These are phyloP conservation scores for Paramyrothecium sp. DNA, from an alignment of 2,329 filamentous ascomycete species.

Conservation along the genomic window DNA sequence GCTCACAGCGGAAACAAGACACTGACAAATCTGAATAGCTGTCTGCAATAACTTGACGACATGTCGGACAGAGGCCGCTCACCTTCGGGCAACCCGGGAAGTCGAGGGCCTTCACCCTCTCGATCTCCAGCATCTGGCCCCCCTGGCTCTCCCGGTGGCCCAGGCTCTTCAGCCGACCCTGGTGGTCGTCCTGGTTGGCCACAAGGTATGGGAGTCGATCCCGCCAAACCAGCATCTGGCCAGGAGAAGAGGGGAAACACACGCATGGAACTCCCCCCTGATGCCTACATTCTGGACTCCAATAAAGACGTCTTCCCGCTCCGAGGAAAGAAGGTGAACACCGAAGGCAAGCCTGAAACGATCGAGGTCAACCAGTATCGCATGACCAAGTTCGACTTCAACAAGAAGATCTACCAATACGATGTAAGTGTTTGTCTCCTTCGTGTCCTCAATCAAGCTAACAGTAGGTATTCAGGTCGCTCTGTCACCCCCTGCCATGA, in stretches of 20 bases:
- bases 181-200: conserved; percentile 21
- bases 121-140: conserved; percentile 10
- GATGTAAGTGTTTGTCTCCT: conserved; percentile 61
- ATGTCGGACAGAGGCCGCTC: conserved; percentile 34
- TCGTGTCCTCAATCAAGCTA: not conserved
- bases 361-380: conserved; percentile 74
- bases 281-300: conserved; percentile 45
- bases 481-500: conserved; percentile 62
- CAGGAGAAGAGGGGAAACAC: conserved; percentile 34
- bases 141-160: conserved; percentile 11
- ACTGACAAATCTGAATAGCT: too few species aligned
- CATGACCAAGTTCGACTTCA: conserved; percentile 57
- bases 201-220: conserved; percentile 39
- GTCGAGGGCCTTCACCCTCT: conserved; percentile 11
- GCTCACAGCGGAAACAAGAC: too few species aligned
- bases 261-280: conserved; percentile 57
- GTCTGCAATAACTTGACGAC: not conserved
- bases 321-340: conserved; percentile 47
- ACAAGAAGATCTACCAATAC: conserved; percentile 72
- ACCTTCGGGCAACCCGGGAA: conserved; percentile 11
- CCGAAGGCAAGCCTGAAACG: conserved; percentile 50
- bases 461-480: conserved; percentile 49
- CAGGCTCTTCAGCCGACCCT: too few species aligned
- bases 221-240: conserved; percentile 31
- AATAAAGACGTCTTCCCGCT: conserved; percentile 32